Percentiles rank a stretch among this genome's conserved stretches.
These are phyloP conservation scores for Lasiosphaeria miniovina DNA, from an alignment of 495 filamentous ascomycete species.

Conservation along the genomic window DNA sequence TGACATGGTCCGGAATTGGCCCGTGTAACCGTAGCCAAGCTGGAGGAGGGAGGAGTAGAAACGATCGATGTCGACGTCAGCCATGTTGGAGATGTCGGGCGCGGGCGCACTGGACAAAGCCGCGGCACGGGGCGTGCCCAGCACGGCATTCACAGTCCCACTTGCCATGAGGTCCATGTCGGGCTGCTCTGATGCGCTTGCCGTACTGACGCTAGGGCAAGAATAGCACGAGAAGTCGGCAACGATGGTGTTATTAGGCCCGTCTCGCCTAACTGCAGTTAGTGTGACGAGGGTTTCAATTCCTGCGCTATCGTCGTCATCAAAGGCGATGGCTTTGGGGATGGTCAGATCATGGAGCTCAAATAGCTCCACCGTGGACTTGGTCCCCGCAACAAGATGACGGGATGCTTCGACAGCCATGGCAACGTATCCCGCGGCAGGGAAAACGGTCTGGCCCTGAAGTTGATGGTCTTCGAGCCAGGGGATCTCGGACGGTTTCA, in stretches of 20 bases:
- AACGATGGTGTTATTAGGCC: neutral
- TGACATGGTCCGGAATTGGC: neutral
- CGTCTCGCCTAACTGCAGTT: neutral
- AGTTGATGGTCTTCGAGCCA: conserved; percentile 47
- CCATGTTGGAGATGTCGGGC: neutral
- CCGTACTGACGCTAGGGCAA: no score
- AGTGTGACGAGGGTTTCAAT: conserved; percentile 14
- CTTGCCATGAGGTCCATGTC: no score
- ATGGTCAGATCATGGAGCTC: conserved; percentile 21
- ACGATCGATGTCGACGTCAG: neutral
- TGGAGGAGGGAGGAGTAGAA: conserved; percentile 1
- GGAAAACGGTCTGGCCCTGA: conserved; percentile 46
- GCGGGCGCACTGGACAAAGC: no score
- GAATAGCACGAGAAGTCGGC: no score
- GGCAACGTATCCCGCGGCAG: conserved; percentile 49
- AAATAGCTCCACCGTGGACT: conserved; percentile 8
- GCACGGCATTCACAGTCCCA: no score
- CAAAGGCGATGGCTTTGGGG: conserved; percentile 15
- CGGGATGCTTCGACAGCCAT: conserved; percentile 45
- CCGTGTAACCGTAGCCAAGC: neutral
- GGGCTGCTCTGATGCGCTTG: no score
- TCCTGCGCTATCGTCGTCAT: conserved; percentile 20
- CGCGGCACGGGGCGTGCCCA: no score
- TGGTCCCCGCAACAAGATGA: neutral
- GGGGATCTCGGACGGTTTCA: conserved; percentile 34